These are phyloP conservation scores for Fraxinus xanthoxyloides DNA, from an alignment of 305 asterid genomes.

Conservation along the genomic window DNA sequence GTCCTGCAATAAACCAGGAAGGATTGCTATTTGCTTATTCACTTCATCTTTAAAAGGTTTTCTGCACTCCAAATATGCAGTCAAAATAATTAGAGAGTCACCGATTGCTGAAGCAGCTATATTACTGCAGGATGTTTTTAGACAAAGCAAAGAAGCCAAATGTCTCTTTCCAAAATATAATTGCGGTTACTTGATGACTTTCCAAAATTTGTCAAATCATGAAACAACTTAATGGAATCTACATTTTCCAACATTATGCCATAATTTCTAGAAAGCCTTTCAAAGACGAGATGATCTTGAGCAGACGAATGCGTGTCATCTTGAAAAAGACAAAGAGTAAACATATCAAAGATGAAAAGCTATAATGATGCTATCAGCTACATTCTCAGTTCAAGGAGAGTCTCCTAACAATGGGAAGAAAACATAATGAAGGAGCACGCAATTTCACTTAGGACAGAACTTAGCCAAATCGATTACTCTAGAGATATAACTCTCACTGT, in stretches of 20 bases:
- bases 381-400: neutral
- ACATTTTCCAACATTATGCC: slow-evolving; percentile 34
- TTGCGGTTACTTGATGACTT: slow-evolving; percentile 75
- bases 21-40: slow-evolving; percentile 56
- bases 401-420: neutral
- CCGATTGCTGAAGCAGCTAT: slow-evolving; percentile 53
- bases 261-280: slow-evolving; percentile 47
- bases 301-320: slow-evolving; percentile 86
- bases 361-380: neutral
- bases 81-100: slow-evolving; percentile 7
- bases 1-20: slow-evolving; percentile 57
- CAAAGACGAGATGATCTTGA: slow-evolving; percentile 67
- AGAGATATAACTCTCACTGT: neutral
- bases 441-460: neutral
- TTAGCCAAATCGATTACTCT: neutral
- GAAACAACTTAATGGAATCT: slow-evolving; percentile 58
- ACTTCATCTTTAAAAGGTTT: slow-evolving; percentile 54
- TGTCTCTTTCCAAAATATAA: slow-evolving; percentile 83
- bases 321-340: slow-evolving; percentile 39
- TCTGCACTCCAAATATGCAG: slow-evolving; percentile 49
- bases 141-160: slow-evolving; percentile 60
- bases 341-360: neutral
- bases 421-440: neutral
- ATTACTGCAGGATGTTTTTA: slow-evolving; percentile 50
- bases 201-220: slow-evolving; percentile 88